Base-by-base conservation (phyloP, 768 basidiomycete genomes). In the Rhizopogon salebrosus region DNA sequence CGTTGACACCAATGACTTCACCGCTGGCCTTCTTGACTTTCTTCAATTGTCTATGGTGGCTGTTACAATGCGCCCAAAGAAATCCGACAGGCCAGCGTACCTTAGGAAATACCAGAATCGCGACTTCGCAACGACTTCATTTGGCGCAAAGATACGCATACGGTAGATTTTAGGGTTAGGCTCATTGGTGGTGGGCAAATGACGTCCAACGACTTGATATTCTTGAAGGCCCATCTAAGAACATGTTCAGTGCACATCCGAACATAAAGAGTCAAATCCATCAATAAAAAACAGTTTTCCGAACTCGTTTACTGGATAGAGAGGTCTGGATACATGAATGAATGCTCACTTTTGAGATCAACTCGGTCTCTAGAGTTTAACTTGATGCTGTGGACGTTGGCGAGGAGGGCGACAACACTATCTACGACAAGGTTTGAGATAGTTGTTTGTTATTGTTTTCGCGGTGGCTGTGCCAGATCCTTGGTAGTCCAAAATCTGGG, bases 1-100 rank as follows among this genome's bases (percentile, higher is more conserved):
- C 83, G 75, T 97, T 95, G 78, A 98, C 88, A 70, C 90, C 92
- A 71, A 99, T 93, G 75, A 99, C 93, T 80, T 99, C 97, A 69
- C 95, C 95, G 72, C 82, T 92, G 75, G 95, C 95, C 78, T 95
- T 97, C 83, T 98, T 99, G 76, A 95, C 95, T 81, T 98, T 98
- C 75, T 97, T 93, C 63, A 98, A 74, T 75, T 98, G 89, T 72
- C 95, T 90, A 3, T n/a, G 29, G 3, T 14, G 23, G 18, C 27
- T 23, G n/a, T 42, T 31, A 49, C 40, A 52, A 27, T 29, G 3
- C 6, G 36, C 13, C 16, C 13, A 9, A 4, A 49, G 18, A 40
- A 42, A 39, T 40, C 18, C 23, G 5, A 6, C 29, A 18, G 13
- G 8, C 57, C 27, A 4, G 62, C 84, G 62, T 58, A 89, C 89